Percentiles rank a stretch among this genome's conserved stretches.
Conservation (phyloP, 345 rosid species). For the Syzygium oleosum region DNA sequence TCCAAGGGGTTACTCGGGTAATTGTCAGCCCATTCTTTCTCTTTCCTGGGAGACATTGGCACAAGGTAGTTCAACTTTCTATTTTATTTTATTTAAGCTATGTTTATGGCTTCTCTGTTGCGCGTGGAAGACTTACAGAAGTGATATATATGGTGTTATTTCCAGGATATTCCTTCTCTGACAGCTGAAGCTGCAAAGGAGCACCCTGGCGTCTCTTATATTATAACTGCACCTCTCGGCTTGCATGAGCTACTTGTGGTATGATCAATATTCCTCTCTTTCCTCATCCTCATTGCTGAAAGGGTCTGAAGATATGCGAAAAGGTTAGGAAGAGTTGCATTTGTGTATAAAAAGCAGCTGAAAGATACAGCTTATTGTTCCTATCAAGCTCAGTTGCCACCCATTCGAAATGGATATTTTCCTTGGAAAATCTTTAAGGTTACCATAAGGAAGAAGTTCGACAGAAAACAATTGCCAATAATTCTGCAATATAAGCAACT, state of each 20-base stretch:
- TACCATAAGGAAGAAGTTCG: neutral
- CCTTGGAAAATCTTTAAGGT: neutral
- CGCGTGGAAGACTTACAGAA: neutral
- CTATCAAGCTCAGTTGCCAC: neutral
- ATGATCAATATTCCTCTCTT: slow-evolving; percentile 14
- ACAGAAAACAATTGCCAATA: neutral
- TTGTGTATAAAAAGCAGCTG: neutral
- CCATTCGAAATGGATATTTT: neutral
- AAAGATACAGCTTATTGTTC: neutral
- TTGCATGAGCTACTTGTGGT: slow-evolving; percentile 79
- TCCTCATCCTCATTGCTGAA: neutral
- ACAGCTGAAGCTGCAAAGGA: slow-evolving; percentile 92
- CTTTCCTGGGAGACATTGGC: slow-evolving; percentile 94
- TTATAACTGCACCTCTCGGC: slow-evolving; percentile 90
- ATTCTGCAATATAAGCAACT: neutral
- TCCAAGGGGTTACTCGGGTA: slow-evolving; percentile 68
- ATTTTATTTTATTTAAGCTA: neutral
- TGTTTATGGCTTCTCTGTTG: neutral
- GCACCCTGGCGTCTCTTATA: slow-evolving; percentile 52
- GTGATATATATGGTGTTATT: neutral
- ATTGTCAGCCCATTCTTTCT: slow-evolving; percentile 90
- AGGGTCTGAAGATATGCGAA: neutral
- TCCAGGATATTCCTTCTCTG: slow-evolving; percentile 74
- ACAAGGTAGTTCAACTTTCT: slow-evolving; percentile 42
- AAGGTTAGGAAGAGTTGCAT: neutral